Evolutionary conservation across 306 rosid genomes (phyloP).

Genomic region (Astragalus glycyphyllos): DNA sequence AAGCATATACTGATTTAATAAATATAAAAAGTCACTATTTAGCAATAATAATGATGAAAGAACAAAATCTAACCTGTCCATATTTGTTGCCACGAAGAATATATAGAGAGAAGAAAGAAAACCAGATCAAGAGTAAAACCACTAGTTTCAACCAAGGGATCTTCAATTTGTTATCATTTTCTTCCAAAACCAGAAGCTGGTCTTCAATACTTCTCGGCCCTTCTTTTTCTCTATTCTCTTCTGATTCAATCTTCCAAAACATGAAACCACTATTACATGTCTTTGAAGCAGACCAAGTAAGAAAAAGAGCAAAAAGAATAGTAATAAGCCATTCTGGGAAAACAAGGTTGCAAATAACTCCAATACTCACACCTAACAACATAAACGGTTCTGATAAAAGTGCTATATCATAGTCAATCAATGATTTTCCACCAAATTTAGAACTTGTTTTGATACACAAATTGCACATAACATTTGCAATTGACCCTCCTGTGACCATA

Average conservation of each 20-base stretch:
- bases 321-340: slow-evolving; percentile 92
- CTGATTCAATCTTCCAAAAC: slow-evolving; percentile 70
- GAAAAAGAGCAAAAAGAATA: slow-evolving; percentile 69
- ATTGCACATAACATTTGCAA: slow-evolving; percentile 71
- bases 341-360: slow-evolving; percentile 79
- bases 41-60: slow-evolving; percentile 10
- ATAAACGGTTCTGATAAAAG: slow-evolving; percentile 81
- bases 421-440: slow-evolving; percentile 55
- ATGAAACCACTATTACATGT: slow-evolving; percentile 66
- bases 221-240: slow-evolving; percentile 48
- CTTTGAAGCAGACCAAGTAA: slow-evolving; percentile 84
- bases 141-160: slow-evolving; percentile 75
- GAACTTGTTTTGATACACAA: slow-evolving; percentile 46
- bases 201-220: slow-evolving; percentile 42
- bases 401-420: slow-evolving; percentile 77
- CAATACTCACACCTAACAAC: slow-evolving; percentile 83
- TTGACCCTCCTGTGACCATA: slow-evolving; percentile 94
- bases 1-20: neutral
- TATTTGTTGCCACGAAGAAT: slow-evolving; percentile 80
- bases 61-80: slow-evolving; percentile 58
- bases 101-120: slow-evolving; percentile 70
- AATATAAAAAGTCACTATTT: neutral
- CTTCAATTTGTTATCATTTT: slow-evolving; percentile 39
- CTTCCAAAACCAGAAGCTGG: slow-evolving; percentile 52
- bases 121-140: slow-evolving; percentile 72